Evolutionary conservation across 164 flowering plant species (phyloP), one percentile per base, ranked within the genome.

Genomic region (Santalum album): DNA sequence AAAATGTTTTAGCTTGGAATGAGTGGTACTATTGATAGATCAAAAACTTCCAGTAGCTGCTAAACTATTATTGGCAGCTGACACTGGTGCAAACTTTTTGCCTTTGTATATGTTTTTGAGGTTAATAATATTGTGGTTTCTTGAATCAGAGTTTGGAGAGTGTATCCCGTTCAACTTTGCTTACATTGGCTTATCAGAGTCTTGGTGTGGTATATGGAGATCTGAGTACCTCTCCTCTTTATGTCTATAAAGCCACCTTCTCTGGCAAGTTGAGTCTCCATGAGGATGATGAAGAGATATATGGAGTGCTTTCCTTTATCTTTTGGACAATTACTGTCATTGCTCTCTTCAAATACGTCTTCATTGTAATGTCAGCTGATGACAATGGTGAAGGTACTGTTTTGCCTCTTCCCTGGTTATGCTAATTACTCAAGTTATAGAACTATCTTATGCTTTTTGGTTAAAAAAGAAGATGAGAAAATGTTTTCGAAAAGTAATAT

Each of bases 331-430:
- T 83, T 35, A 81, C 89, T 35, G 68, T 80, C 34, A 62, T 83
- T 32, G 76, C 94, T 57, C 78, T 86, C 26, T 58, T 75, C 70
- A 86, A 86, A 59, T 86, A 86, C 57, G 50, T 83, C 57, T 70
- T 81, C 69, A 60, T 86, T 49, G 82, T 86, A 49, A 51, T 86
- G 63, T 69, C 74, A 27, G 89, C 94, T 16, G 74, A 83, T 60
- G 94, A 86, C 62, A 78, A 81, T 69, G 94, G 94, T n/a, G 89
- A 86, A 79, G 89, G 94, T 86, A 74, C n/a, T 29, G 2, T 26
- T 44, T 47, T 40, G 19, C 25, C n/a, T 20, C 20, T 19, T 36
- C 20, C 15, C 12, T 20, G 25, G 25, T 5, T 6, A 7, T 38
- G 39, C 9, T 29, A 9, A 9, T 29, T 9, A 29, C 34, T 29